Evolutionary conservation across 768 basidiomycete species (phyloP), one percentile per base, ranked within the genome.

Genomic region (Leccinum aurantiacum): DNA sequence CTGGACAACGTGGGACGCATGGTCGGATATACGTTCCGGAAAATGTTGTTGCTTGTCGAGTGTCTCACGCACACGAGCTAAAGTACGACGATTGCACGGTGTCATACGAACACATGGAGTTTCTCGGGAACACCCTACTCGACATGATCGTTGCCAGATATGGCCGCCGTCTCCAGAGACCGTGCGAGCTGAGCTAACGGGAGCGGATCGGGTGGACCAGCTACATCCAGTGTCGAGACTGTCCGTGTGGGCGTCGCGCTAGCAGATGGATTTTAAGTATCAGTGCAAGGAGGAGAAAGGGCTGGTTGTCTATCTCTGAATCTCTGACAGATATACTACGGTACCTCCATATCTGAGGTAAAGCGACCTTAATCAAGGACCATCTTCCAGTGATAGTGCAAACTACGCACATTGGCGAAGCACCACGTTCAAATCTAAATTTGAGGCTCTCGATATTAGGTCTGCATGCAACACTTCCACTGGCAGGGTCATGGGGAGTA

Each of bases 71-170:
- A 91, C 60, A 82, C 84, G 76, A 2, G 91, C 91, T 6, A 82
- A 87, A 87, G 59, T 79, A 81, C 51, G 83, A 87, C 60, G 62
- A 76, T 33, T 75, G 76, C 90, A 86, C 86, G 0, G 75, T 84
- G 13, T 90, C 88, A 6, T 90, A 91, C 69, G 90, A 91, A 66
- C 83, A 85, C 65, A 75, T 84, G 78, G 89, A 90, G 64, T 90
- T 91, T 65, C 80, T 90, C 2, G 90, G 90, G 4, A 88, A 91
- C 63, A 80, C 85, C 0, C 82, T 90, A 1, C 79, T 90, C 31
- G 89, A 91, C 63, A 89, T 90, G 84, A 71, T 91, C 48, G 84
- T 90, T 52, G 86, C 82, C 17, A 82, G 70, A 82, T 62, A 73
- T 89, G 22, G 79, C 80, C 24, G 77, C 73, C 17, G 81, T 84